A percentile compares a stretch with the other conserved stretches of the same genome.
phyloP scores from a whole-genome alignment of 345 rosid species.

The Reutealis trisperma region DNA sequence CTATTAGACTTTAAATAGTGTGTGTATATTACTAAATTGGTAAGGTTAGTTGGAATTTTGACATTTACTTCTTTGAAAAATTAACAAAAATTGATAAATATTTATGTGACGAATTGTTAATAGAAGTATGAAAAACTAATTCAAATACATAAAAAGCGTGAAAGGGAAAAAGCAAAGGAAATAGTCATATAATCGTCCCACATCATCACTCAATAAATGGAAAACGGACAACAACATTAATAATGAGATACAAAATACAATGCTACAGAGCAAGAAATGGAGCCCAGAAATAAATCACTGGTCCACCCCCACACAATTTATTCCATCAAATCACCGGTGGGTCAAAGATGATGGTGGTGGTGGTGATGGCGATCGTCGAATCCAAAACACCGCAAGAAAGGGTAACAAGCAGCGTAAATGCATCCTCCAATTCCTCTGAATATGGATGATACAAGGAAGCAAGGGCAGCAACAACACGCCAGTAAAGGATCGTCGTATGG shows the following conservation, averaged over 20 bases:
- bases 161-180: no score
- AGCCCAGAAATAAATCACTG: background rate
- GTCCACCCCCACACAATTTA: no score
- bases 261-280: background rate
- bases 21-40: no score
- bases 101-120: no score
- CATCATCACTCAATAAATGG: background rate
- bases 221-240: background rate
- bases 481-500: conserved; percentile 19
- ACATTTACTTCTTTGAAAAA: no score
- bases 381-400: conserved; percentile 42
- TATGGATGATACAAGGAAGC: conserved; percentile 27
- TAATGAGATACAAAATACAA: no score
- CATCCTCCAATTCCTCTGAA: conserved; percentile 36
- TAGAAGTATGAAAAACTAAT: no score
- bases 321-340: background rate
- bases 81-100: no score
- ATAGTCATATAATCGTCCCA: no score
- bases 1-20: no score
- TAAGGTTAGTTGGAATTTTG: no score
- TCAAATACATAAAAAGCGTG: no score
- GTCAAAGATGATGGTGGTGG: conserved; percentile 17
- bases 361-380: conserved; percentile 26
- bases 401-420: conserved; percentile 30
- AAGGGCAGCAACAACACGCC: conserved; percentile 48